These are phyloP conservation scores for Hymenoscyphus repandus DNA, from an alignment of 2,329 filamentous ascomycete genomes.

Conservation along the genomic window DNA sequence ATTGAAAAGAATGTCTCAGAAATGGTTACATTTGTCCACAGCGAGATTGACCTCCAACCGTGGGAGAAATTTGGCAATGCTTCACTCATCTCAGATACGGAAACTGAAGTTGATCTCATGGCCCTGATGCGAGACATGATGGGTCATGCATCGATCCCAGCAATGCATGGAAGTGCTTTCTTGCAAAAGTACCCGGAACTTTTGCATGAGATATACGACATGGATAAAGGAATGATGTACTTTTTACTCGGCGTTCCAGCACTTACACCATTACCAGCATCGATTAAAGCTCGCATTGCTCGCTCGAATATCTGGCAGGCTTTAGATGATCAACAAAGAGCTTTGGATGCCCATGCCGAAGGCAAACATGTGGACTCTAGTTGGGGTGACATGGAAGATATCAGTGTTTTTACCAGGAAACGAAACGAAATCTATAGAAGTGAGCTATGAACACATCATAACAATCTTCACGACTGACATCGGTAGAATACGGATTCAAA, in stretches of 20 bases:
- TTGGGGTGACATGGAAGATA: slow-evolving; percentile 43
- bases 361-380: slow-evolving; percentile 36
- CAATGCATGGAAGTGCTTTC: slow-evolving; percentile 48
- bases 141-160: slow-evolving; percentile 43
- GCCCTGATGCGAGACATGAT: slow-evolving; percentile 52
- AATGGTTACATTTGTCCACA: slow-evolving; percentile 53
- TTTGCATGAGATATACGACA: slow-evolving; percentile 48
- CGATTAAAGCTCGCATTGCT: slow-evolving; percentile 43
- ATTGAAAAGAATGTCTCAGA: slow-evolving; percentile 44
- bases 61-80: slow-evolving; percentile 54
- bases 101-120: slow-evolving; percentile 48
- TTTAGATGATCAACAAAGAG: slow-evolving; percentile 38
- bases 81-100: slow-evolving; percentile 36
- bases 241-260: slow-evolving; percentile 51
- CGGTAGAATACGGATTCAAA: slow-evolving; percentile 32
- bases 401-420: slow-evolving; percentile 39
- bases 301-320: slow-evolving; percentile 37
- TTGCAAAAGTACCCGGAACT: slow-evolving; percentile 46
- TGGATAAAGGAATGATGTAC: slow-evolving; percentile 49
- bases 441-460: slow-evolving; percentile 1
- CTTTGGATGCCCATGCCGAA: slow-evolving; percentile 37
- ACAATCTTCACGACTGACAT: neutral
- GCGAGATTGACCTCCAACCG: slow-evolving; percentile 53
- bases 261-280: slow-evolving; percentile 47
- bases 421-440: slow-evolving; percentile 37